A percentile compares a stretch with the other conserved stretches of the same genome.
phyloP scores from a whole-genome alignment of 1,284 basidiomycete species.

The Inonotus hispidus region DNA sequence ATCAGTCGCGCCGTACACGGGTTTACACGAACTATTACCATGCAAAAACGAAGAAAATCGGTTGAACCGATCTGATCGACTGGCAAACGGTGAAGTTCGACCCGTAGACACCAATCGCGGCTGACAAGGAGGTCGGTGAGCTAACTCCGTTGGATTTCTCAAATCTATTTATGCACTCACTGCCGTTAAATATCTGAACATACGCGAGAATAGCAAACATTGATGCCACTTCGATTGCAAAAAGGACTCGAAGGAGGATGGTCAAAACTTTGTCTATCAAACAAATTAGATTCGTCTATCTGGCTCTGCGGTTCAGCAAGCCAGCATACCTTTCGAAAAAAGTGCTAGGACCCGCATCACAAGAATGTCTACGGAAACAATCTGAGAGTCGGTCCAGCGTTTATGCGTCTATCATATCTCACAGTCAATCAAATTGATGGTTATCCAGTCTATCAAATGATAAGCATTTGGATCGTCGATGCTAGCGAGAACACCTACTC shows the following conservation, averaged over 20 bases:
- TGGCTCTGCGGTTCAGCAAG: background rate
- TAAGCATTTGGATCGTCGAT: background rate
- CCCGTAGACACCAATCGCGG: background rate
- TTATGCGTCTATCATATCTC: background rate
- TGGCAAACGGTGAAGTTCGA: background rate
- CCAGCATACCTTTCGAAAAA: background rate
- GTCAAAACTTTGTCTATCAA: background rate
- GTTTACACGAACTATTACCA: background rate
- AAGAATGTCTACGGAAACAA: background rate
- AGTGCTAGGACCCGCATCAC: constrained; percentile 2
- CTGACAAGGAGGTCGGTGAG: background rate
- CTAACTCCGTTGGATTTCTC: no score
- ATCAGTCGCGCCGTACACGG: background rate
- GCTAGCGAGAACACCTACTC: background rate
- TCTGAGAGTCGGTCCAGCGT: background rate
- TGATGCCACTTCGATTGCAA: background rate
- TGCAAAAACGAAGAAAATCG: constrained; percentile 1
- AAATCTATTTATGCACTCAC: background rate
- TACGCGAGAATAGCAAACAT: constrained; percentile 3
- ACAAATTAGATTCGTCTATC: background rate
- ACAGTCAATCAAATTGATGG: constrained; percentile 6
- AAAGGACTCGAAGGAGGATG: background rate
- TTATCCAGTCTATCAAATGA: background rate
- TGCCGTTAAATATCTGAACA: background rate
- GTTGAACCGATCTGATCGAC: background rate